Evolutionary conservation across 108 stramenopile species (phyloP).

Genomic region (Schizochytrium sp.): DNA sequence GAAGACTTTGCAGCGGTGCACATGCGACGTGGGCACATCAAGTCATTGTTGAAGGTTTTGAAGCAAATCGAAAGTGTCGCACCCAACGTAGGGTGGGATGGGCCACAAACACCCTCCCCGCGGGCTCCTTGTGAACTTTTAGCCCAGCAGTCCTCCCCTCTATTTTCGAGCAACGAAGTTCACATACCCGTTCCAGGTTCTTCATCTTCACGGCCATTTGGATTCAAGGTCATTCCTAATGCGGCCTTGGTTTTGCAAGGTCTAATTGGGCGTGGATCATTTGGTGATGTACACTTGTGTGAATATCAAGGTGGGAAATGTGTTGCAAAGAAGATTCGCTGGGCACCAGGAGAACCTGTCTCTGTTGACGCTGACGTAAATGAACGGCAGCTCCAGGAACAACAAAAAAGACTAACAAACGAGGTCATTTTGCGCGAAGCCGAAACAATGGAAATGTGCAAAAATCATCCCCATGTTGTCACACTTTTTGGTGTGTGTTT

Average conservation of each 20-base stretch:
- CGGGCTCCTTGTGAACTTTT: neutral
- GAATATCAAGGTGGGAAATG: conserved; percentile 34
- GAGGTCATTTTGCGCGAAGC: conserved; percentile 36
- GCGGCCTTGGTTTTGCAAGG: conserved; percentile 56
- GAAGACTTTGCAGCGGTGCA: neutral
- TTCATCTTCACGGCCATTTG: neutral
- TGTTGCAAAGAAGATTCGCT: conserved; percentile 31
- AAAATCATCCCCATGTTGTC: conserved; percentile 54
- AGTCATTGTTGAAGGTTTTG: conserved; percentile 36
- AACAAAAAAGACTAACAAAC: neutral
- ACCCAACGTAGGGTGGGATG: neutral
- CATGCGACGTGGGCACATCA: neutral
- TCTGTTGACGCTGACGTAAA: no score
- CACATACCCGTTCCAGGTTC: neutral
- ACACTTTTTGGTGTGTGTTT: conserved; percentile 46
- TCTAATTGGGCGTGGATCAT: neutral
- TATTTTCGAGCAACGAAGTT: neutral
- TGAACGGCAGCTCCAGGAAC: no score
- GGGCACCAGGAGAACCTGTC: neutral
- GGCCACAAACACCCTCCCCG: neutral
- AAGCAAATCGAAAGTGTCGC: neutral
- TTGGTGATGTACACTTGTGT: conserved; percentile 29
- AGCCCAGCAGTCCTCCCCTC: neutral
- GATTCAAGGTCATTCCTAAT: conserved; percentile 61
- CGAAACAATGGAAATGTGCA: conserved; percentile 51